Conservation (phyloP, 2,329 filamentous ascomycete species). For the Lasiodiplodia sp. region DNA sequence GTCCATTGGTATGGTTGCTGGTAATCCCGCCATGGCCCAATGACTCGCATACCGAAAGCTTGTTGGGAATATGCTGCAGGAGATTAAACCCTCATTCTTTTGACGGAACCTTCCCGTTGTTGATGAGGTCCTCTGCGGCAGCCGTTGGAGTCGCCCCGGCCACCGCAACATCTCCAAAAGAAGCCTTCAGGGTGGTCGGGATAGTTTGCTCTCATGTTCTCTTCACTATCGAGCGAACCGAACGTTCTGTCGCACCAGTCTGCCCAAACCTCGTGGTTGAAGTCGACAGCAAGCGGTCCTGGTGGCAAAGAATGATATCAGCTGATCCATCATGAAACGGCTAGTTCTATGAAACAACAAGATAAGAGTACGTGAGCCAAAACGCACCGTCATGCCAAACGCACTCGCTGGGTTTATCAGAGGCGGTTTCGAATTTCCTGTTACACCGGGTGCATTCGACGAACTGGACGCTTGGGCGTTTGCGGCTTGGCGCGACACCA, state of each 20-base stretch:
- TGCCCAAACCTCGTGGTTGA: constrained; percentile 16
- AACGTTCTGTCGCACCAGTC: constrained; percentile 9
- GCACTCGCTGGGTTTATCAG: constrained; percentile 22
- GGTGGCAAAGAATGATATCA: background rate
- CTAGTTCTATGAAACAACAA: background rate
- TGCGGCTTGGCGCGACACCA: constrained; percentile 20
- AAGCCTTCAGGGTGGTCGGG: constrained; percentile 12
- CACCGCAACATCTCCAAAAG: constrained; percentile 24
- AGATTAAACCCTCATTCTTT: constrained; percentile 20
- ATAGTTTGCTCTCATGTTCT: constrained; percentile 10
- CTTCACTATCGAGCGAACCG: constrained; percentile 13
- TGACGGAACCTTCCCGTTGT: constrained; percentile 20
- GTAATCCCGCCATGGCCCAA: too few species aligned
- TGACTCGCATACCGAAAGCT: too few species aligned
- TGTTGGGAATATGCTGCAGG: background rate
- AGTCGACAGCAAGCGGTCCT: constrained; percentile 20
- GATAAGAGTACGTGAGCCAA: background rate
- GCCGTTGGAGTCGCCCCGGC: constrained; percentile 8
- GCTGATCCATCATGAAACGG: background rate
- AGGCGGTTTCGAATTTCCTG: constrained; percentile 26
- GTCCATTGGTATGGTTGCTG: too few species aligned
- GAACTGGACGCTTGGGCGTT: constrained; percentile 15
- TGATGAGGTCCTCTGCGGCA: constrained; percentile 25
- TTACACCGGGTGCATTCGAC: constrained; percentile 19
- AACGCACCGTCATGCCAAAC: constrained; percentile 24